Conservation (phyloP, 2,329 filamentous ascomycete genomes). For the Ceratocystis destructans region DNA sequence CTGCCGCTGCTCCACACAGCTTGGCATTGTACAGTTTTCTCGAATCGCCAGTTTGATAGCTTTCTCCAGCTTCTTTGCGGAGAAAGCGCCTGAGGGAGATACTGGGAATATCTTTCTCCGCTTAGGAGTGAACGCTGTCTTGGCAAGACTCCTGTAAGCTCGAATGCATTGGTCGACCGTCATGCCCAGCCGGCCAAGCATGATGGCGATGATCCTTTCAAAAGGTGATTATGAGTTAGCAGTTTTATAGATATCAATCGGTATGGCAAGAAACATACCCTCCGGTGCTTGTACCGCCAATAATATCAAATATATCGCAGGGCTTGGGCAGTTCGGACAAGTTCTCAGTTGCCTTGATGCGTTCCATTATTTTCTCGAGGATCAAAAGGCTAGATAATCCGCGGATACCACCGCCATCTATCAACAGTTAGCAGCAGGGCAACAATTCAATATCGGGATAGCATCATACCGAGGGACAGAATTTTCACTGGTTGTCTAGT, state of each 20-base stretch:
- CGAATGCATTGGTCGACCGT: background rate
- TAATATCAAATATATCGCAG: constrained; percentile 24
- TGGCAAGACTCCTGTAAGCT: background rate
- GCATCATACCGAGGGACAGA: too few relatives aligned
- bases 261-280: constrained; percentile 20
- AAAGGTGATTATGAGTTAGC: too few relatives aligned
- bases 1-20: background rate
- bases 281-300: constrained; percentile 25
- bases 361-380: constrained; percentile 23
- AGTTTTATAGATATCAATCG: background rate
- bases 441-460: too few relatives aligned
- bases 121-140: background rate
- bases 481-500: too few relatives aligned
- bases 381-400: constrained; percentile 24
- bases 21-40: background rate
- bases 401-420: constrained; percentile 23
- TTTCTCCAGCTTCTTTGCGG: background rate
- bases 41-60: background rate
- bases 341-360: constrained; percentile 17
- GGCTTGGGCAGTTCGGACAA: constrained; percentile 21
- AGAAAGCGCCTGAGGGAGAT: background rate
- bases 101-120: background rate
- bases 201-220: background rate
- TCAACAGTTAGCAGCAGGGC: too few relatives aligned
- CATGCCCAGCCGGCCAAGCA: background rate